phyloP scores from a whole-genome alignment of 805 yeast species.

The Metschnikowia santaceciliae region DNA sequence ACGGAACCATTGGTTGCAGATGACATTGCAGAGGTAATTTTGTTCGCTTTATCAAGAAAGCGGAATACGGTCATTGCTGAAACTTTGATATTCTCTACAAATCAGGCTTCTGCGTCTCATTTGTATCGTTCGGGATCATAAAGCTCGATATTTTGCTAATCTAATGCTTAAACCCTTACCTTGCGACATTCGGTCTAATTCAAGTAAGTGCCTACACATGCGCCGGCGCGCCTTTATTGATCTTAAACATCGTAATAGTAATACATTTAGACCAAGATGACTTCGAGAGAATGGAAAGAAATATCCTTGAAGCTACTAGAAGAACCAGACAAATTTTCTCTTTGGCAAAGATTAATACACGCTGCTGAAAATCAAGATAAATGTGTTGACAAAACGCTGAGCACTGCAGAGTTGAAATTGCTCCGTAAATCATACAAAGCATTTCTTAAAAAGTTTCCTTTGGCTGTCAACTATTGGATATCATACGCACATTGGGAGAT shows the following conservation, averaged over 20 bases:
- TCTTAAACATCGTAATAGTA: background rate
- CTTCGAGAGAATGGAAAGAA: conserved; percentile 9
- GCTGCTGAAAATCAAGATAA: conserved; percentile 26
- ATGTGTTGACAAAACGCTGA: conserved; percentile 33
- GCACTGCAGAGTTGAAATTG: conserved; percentile 24
- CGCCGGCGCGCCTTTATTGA: background rate
- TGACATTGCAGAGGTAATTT: conserved; percentile 73
- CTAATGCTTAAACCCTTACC: background rate
- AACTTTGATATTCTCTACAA: conserved; percentile 74
- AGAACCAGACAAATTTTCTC: conserved; percentile 31
- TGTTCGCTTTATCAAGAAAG: conserved; percentile 62
- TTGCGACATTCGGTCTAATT: background rate
- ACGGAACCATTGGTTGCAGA: conserved; percentile 67
- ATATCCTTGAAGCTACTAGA: conserved; percentile 27
- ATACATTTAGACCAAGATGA: background rate
- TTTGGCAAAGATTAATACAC: conserved; percentile 37
- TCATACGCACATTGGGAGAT: conserved; percentile 48
- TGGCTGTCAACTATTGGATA: conserved; percentile 55
- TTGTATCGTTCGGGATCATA: conserved; percentile 30
- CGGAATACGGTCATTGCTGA: conserved; percentile 76
- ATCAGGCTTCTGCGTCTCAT: conserved; percentile 78
- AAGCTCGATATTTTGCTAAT: background rate
- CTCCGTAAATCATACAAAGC: conserved; percentile 40
- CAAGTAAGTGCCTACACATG: background rate
- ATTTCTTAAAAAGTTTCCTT: conserved; percentile 46